Evolutionary conservation across 352 stramenopile species (phyloP).

Genomic region (Globisporangium perplexum): DNA sequence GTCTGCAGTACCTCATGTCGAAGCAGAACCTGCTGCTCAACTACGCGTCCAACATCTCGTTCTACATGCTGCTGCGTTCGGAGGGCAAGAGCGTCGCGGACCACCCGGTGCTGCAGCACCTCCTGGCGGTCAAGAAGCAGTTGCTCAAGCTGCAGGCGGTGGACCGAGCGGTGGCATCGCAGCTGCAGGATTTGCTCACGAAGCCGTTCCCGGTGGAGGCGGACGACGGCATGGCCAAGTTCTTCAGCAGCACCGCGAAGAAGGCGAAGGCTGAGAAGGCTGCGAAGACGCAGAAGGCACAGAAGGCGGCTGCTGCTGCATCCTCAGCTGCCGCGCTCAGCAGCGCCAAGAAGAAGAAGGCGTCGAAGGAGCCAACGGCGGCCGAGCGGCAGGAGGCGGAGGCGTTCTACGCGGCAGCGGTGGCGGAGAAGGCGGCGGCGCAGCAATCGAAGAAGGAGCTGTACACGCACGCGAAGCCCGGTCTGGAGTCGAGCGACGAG

Average conservation of each 20-base stretch:
- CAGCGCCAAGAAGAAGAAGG: slow-evolving; percentile 42
- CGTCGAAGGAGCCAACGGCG: slow-evolving; percentile 19
- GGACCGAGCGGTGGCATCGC: slow-evolving; percentile 45
- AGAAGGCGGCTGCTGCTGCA: slow-evolving; percentile 13
- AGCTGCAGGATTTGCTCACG: slow-evolving; percentile 64
- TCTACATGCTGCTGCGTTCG: slow-evolving; percentile 76
- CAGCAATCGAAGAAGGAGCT: slow-evolving; percentile 72
- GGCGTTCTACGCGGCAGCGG: slow-evolving; percentile 70
- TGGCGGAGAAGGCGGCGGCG: slow-evolving; percentile 39
- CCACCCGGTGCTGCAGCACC: slow-evolving; percentile 72
- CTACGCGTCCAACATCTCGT: slow-evolving; percentile 83
- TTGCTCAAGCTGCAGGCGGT: slow-evolving; percentile 54
- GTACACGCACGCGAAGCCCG: slow-evolving; percentile 66
- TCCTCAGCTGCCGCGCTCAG: slow-evolving; percentile 9
- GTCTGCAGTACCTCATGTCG: slow-evolving; percentile 71
- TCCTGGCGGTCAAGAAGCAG: slow-evolving; percentile 74
- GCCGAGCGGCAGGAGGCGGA: slow-evolving; percentile 53
- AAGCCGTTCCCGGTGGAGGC: slow-evolving; percentile 52
- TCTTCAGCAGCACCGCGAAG: slow-evolving; percentile 34
- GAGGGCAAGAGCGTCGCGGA: slow-evolving; percentile 77
- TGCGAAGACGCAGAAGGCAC: slow-evolving; percentile 11
- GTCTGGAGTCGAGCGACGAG: slow-evolving; percentile 41
- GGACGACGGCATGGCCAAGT: slow-evolving; percentile 61
- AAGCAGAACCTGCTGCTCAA: slow-evolving; percentile 81
- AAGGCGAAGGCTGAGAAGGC: slow-evolving; percentile 4